Conservation (phyloP, 2,329 filamentous ascomycete species). For the Nigrospora oryzae region DNA sequence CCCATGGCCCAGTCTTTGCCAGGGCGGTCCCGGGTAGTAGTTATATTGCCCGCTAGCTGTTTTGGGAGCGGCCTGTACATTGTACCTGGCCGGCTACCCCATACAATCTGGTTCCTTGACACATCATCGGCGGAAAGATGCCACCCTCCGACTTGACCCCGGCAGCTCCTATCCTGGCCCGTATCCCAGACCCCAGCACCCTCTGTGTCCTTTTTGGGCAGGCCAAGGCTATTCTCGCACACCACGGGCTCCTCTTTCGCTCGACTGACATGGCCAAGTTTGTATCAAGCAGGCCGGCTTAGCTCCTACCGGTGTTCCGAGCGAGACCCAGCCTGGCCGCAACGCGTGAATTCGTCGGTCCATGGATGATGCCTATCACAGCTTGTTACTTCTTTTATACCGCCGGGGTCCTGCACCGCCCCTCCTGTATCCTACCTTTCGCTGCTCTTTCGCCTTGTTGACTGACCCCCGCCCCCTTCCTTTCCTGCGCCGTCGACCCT, state of each 20-base stretch:
- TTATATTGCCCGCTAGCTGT: background rate
- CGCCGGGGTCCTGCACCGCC: constrained; percentile 40
- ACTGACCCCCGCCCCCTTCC: constrained; percentile 26
- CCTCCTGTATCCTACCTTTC: constrained; percentile 31
- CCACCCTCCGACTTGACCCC: constrained; percentile 23
- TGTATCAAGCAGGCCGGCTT: constrained; percentile 43
- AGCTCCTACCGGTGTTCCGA: constrained; percentile 43
- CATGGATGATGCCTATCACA: constrained; percentile 32
- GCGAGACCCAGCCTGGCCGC: constrained; percentile 35
- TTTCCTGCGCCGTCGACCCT: constrained; percentile 24
- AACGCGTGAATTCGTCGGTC: constrained; percentile 26
- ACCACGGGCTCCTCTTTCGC: constrained; percentile 18
- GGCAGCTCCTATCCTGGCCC: constrained; percentile 27
- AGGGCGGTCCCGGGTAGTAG: background rate
- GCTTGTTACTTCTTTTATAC: constrained; percentile 42
- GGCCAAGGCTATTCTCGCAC: constrained; percentile 29
- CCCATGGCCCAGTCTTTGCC: too few relatives aligned
- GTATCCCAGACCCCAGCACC: constrained; percentile 17
- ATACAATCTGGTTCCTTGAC: constrained; percentile 20
- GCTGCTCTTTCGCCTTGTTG: constrained; percentile 32
- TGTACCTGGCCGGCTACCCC: constrained; percentile 12
- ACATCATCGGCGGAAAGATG: constrained; percentile 33
- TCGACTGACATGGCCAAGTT: constrained; percentile 21
- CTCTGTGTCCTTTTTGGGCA: constrained; percentile 23
- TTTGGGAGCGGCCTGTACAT: background rate